A percentile compares a stretch with the other conserved stretches of the same genome.
These are phyloP conservation scores for Colletotrichum sp. DNA, from an alignment of 2,329 filamentous ascomycete species.

Conservation along the genomic window DNA sequence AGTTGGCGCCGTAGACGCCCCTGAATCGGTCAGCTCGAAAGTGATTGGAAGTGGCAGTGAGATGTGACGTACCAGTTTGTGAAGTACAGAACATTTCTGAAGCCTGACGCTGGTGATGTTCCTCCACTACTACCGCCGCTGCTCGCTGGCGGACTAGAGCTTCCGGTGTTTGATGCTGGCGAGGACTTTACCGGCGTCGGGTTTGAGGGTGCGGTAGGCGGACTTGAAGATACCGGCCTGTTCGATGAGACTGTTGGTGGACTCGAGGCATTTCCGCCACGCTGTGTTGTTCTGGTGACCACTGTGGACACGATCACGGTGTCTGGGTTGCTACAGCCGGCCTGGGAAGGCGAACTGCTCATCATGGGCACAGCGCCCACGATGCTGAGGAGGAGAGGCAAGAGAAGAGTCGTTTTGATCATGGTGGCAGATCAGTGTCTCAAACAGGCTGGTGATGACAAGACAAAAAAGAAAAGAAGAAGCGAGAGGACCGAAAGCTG, in stretches of 20 bases:
- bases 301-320: neutral
- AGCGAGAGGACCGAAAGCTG: neutral
- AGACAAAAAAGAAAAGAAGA: neutral
- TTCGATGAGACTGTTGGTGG: neutral
- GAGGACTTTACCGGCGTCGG: neutral
- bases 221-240: neutral
- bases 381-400: constrained; percentile 4
- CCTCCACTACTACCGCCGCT: neutral
- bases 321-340: neutral
- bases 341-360: neutral
- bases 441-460: neutral
- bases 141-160: neutral
- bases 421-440: neutral
- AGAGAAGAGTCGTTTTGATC: neutral
- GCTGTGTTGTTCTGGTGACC: neutral
- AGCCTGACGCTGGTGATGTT: neutral
- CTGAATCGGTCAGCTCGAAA: constrained; percentile 26
- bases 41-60: neutral
- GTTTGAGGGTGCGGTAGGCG: neutral
- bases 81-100: constrained; percentile 55
- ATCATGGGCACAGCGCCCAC: constrained; percentile 3
- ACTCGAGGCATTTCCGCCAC: neutral
- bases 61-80: constrained; percentile 52
- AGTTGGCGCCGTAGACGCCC: constrained; percentile 50
- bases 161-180: neutral